Evolutionary conservation across 2,329 filamentous ascomycete species (phyloP).

Genomic region (Fusarium sp.): DNA sequence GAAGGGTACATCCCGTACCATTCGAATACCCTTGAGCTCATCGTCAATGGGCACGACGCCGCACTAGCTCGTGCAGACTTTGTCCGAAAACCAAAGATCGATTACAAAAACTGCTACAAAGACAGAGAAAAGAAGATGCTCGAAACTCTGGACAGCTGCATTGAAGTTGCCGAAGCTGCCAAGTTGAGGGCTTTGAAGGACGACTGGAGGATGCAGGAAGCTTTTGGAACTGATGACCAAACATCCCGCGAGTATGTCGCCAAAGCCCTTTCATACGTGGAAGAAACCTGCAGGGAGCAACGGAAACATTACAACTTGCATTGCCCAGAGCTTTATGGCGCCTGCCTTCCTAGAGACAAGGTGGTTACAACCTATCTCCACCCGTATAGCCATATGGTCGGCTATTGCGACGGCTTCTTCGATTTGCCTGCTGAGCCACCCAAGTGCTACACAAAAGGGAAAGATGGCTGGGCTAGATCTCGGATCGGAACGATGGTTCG

Average conservation of each 20-base stretch:
- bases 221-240: not conserved
- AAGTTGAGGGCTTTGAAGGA: not conserved
- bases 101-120: not conserved
- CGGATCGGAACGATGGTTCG: not conserved
- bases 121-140: not conserved
- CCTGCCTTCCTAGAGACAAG: not conserved
- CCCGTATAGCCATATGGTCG: not conserved
- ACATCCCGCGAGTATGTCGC: not conserved
- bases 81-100: not conserved
- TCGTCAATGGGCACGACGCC: not conserved
- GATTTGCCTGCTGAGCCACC: not conserved
- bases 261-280: not conserved
- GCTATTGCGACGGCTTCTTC: constrained; percentile 1
- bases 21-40: constrained; percentile 3
- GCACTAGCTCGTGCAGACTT: not conserved
- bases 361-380: not conserved
- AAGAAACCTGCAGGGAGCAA: not conserved
- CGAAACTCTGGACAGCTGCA: not conserved
- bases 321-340: not conserved
- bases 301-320: not conserved
- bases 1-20: not conserved
- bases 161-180: not conserved
- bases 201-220: not conserved
- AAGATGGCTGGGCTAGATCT: not conserved
- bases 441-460: not conserved